Conservation (phyloP, 2,329 filamentous ascomycete genomes). For the Cyphellophora europaea region DNA sequence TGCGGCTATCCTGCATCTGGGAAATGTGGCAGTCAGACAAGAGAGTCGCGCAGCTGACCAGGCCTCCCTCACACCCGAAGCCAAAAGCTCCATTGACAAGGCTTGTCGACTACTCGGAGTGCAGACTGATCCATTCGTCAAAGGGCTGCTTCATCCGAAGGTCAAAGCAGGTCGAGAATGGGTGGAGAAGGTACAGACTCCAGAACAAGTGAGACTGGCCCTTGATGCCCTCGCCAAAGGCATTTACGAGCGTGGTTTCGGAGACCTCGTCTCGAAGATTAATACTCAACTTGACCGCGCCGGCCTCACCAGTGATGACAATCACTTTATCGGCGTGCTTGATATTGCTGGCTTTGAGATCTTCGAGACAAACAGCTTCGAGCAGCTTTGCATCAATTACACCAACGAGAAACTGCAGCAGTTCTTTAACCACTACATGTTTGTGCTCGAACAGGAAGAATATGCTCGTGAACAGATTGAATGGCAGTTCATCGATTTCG, state of each 20-base stretch:
- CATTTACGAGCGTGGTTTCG: conserved; percentile 94
- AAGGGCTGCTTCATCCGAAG: conserved; percentile 79
- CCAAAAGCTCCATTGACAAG: conserved; percentile 63
- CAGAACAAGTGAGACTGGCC: conserved; percentile 84
- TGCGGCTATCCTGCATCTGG: conserved; percentile 83
- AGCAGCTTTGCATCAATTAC: conserved; percentile 99
- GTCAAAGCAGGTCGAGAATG: conserved; percentile 95
- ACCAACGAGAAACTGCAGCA: conserved; percentile 99
- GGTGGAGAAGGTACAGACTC: conserved; percentile 97
- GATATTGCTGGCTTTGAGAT: conserved; percentile 99
- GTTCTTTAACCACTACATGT: conserved; percentile 99
- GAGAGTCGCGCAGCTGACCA: conserved; percentile 89
- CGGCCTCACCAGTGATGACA: conserved; percentile 74
- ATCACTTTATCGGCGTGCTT: conserved; percentile 91
- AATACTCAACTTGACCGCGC: conserved; percentile 86
- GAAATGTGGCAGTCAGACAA: conserved; percentile 81
- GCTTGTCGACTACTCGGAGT: conserved; percentile 82
- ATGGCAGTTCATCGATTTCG: conserved; percentile 99
- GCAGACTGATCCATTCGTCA: conserved; percentile 71
- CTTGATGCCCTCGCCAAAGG: conserved; percentile 91
- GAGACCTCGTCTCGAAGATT: conserved; percentile 83
- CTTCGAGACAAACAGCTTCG: conserved; percentile 96
- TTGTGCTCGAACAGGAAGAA: conserved; percentile 95
- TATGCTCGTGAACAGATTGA: conserved; percentile 97
- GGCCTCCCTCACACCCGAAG: conserved; percentile 68